These are phyloP conservation scores for Dicorynia guianensis DNA, from an alignment of 306 rosid genomes.

Conservation along the genomic window DNA sequence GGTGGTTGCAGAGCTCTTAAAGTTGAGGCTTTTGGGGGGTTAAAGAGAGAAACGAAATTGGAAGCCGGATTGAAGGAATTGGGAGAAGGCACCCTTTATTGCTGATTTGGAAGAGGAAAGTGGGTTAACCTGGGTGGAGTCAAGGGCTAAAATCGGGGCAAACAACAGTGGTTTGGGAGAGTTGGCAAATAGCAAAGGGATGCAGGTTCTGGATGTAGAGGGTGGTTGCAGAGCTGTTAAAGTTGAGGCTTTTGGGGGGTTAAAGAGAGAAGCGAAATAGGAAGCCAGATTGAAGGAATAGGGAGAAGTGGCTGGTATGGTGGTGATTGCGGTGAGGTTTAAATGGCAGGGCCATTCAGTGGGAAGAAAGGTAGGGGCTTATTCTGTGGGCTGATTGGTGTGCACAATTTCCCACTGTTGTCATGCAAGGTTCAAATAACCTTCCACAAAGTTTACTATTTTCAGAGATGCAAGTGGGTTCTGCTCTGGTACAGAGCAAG, in stretches of 20 bases:
- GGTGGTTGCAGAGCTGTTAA: slow-evolving; percentile 13
- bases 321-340: slow-evolving; percentile 45
- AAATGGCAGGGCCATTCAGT: slow-evolving; percentile 68
- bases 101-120: slow-evolving; percentile 59
- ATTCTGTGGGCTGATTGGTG: no score
- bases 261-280: slow-evolving; percentile 62
- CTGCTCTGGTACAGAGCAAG: no score
- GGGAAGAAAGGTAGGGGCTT: slow-evolving; percentile 1
- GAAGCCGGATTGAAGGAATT: slow-evolving; percentile 64
- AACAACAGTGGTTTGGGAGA: slow-evolving; percentile 48
- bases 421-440: no score
- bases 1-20: slow-evolving; percentile 12
- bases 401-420: no score
- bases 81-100: slow-evolving; percentile 38
- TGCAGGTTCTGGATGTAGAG: slow-evolving; percentile 45
- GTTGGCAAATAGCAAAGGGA: slow-evolving; percentile 57
- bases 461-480: no score
- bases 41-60: slow-evolving; percentile 63
- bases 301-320: slow-evolving; percentile 50
- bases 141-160: slow-evolving; percentile 25
- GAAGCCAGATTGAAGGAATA: slow-evolving; percentile 64
- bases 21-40: slow-evolving; percentile 44
- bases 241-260: slow-evolving; percentile 44
- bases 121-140: slow-evolving; percentile 50
- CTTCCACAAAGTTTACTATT: no score